Evolutionary conservation across 179 eudicot species (phyloP), one percentile per base, ranked within the genome.

Genomic region (Actinidia arguta): DNA sequence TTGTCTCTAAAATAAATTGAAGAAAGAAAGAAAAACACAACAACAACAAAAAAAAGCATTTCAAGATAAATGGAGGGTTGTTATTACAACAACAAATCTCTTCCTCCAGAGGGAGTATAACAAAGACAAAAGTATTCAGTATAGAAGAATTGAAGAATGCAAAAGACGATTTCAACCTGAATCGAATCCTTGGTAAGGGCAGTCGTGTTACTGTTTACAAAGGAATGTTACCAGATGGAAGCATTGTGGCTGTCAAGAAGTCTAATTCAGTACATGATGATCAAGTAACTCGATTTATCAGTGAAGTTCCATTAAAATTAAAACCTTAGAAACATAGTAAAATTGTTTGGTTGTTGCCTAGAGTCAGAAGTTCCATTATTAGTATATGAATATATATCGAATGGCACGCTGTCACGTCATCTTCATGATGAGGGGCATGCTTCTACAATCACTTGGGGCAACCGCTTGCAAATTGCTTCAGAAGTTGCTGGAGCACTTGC

Each of bases 201-300:
- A 52, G 74, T 16, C 52, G 8, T 42, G 52, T 51, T 16, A 42
- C 74, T 42, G 52, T 70, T 18, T 42, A 70, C 25, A 70, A 70
- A 20, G 52, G 52, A 5, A 70, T 44, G 51, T 44, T 70, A 70
- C 46, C 11, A 42, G 74, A 44, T 17, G 74, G 74, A 42, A 42
- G 74, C 54, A 70, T 70, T 16, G 51, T 70, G 24, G 74, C 52
- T 44, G 74, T 70, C 50, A 70, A 70, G 25, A 44, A 70, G 52
- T 70, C 74, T 17, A 42, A 70, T 9, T 18, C 4, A 18, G 52
- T 44, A 42, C 42, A 42, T 17, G 52, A 70, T 42, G 31, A 44
- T 46, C 50, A 70, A 46, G 74, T 70, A 42, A 52, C 20, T 44
- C 52, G 18, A 0, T 70, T 70, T 14, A 70, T 70, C 10, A 70